Evolutionary conservation across 768 basidiomycete species (phyloP), one percentile per base, ranked within the genome.

Genomic region (Mycena alexandri): DNA sequence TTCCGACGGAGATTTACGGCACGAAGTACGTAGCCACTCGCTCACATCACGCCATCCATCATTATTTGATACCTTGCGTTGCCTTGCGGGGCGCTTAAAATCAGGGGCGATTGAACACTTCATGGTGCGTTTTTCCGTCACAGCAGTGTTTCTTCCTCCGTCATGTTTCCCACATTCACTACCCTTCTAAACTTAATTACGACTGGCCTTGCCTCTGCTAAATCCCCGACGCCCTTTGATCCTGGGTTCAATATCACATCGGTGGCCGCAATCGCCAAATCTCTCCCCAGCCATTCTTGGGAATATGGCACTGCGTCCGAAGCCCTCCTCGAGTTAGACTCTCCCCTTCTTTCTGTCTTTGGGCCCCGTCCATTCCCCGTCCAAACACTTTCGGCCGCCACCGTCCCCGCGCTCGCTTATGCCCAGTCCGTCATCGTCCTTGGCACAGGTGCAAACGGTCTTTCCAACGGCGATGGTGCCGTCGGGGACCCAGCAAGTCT

Each of bases 401-500:
- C 70, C 8, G 72, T 75, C n/a, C 56, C 67, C 7, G 21, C 73
- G 0, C 67, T 76, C 44, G 52, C 57, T 1, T 75, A 77, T 50
- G 75, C 74, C 3, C 44, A 50, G 3, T 41, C 65, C 9, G 73
- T 73, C 21, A 75, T 76, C 29, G 67, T 70, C 5, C 43, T 77
- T 2, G 74, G 75, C 1, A 64, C 57, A 3, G 75, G 75, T 5
- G 63, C 61, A 3, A 70, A 77, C 43, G 67, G 67, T 0, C 62
- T 69, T 5, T 87, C 80, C 0, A 74, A 80, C 33, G 82, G 81
- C 2, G 79, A 81, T 50, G 84, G 84, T 5, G 83, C 86, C 1
- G 87, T 84, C 0, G 87, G 85, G 0, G 89, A 90, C 67, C 89
- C 89, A 0, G 85, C 88, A 1, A 83, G 83, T 64, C 69, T 87